Conservation (phyloP, 257 asterid genomes). For the Nicotiana otophora region DNA sequence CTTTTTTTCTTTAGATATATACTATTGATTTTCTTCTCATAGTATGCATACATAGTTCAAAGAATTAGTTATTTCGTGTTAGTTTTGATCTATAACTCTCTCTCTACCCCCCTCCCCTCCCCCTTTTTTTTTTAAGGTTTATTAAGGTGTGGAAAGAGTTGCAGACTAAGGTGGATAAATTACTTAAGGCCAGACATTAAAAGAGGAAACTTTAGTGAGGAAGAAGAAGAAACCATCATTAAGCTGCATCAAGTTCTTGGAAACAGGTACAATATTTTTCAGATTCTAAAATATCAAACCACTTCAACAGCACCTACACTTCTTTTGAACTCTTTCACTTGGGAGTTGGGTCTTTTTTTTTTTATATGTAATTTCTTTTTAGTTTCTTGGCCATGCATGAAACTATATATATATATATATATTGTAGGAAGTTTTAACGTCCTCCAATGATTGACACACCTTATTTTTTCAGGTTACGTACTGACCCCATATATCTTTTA, state of each 20-base stretch:
- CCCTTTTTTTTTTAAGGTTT: conserved; percentile 18
- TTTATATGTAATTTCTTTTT: background rate
- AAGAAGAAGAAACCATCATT: conserved; percentile 29
- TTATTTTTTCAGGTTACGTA: too few species aligned
- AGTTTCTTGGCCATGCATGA: background rate
- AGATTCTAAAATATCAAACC: background rate
- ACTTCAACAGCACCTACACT: background rate
- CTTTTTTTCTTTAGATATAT: background rate
- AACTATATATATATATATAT: background rate
- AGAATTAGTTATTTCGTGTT: background rate
- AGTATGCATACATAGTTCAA: background rate
- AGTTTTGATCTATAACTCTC: background rate
- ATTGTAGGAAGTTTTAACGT: too few species aligned
- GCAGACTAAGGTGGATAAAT: conserved; percentile 34
- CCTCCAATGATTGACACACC: too few species aligned
- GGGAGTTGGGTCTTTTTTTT: background rate
- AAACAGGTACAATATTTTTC: conserved; percentile 16
- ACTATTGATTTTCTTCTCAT: too few species aligned
- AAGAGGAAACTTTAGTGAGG: conserved; percentile 27
- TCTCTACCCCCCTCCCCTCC: too few species aligned
- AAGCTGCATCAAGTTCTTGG: conserved; percentile 22
- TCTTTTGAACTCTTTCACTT: background rate
- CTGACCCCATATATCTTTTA: too few species aligned
- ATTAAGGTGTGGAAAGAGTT: conserved; percentile 33
- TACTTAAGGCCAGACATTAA: conserved; percentile 33